These are phyloP conservation scores for Aristolochia fimbriata DNA, from an alignment of 164 flowering plant genomes.

Conservation along the genomic window DNA sequence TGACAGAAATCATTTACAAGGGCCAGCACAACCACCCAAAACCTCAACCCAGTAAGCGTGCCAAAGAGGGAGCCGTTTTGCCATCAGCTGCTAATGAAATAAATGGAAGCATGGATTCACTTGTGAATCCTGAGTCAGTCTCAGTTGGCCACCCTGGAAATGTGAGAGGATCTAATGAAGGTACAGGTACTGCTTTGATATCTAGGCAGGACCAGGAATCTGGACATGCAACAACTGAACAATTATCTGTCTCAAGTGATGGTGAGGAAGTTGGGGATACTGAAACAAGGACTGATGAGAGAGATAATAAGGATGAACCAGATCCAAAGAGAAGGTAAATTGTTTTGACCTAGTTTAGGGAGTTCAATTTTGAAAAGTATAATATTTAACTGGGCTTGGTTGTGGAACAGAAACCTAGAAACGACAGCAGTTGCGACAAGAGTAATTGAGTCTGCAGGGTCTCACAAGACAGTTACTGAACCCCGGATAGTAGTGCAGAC, in stretches of 20 bases:
- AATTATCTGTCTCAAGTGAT: constrained; percentile 35
- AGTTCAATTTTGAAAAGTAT: background rate
- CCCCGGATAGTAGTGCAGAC: constrained; percentile 89
- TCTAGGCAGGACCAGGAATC: constrained; percentile 26
- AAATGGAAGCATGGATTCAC: constrained; percentile 25
- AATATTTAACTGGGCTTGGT: background rate
- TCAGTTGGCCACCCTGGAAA: constrained; percentile 19
- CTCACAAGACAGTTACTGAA: constrained; percentile 65
- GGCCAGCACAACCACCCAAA: constrained; percentile 78
- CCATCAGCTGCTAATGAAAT: constrained; percentile 7
- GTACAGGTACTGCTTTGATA: constrained; percentile 13
- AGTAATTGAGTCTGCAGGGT: constrained; percentile 22
- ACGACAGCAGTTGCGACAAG: constrained; percentile 24
- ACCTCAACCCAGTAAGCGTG: constrained; percentile 46
- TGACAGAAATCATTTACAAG: constrained; percentile 82
- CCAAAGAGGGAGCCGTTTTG: constrained; percentile 30
- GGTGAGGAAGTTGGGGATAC: constrained; percentile 42
- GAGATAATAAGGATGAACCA: constrained; percentile 48
- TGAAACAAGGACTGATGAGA: constrained; percentile 21
- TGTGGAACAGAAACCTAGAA: constrained; percentile 40
- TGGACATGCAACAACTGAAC: constrained; percentile 25
- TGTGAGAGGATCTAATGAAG: constrained; percentile 18
- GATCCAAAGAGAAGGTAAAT: constrained; percentile 71
- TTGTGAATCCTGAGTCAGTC: constrained; percentile 23
- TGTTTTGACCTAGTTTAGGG: constrained; percentile 1